Evolutionary conservation across 1,284 basidiomycete genomes (phyloP), one percentile per base, ranked within the genome.

Genomic region (Ceratobasidium theobromae): DNA sequence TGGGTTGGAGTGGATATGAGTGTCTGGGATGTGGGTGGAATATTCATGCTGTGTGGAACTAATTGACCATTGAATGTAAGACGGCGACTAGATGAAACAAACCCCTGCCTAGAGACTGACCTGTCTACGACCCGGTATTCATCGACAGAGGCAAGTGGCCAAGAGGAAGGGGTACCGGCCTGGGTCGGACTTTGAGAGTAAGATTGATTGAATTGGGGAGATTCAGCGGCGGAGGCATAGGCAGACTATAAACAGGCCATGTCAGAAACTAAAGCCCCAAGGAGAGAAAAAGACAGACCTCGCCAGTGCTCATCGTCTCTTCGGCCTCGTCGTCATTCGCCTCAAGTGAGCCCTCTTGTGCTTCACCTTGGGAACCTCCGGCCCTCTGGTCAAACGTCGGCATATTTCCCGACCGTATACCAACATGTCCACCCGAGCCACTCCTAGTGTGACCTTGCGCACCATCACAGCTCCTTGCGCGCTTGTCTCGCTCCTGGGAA

Each of bases 181-280:
- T 18, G 18, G 12, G 38, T 41, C n/a, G 53, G 53, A n/a, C 53
- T 54, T 16, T 38, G 16, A 18, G 53, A 30, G 30, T 4, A 28
- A 35, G n/a, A n/a, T 9, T n/a, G 53, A 23, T 16, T 40, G 18
- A 28, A 41, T 32, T 54, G n/a, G 18, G 57, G 45, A 14, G 57
- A 51, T n/a, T 62, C 57, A 32, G 46, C 46, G 16, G 57, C 57
- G 51, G 57, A 62, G n/a, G 57, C 57, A 40, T 62, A 62, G 25
- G n/a, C 35, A 5, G 57, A 62, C 57, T 62, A 28, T 21, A 40
- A 48, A 51, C 21, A 38, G 25, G 28, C 18, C 43, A 8, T 8
- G 28, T 43, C 8, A 41, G n/a, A 30, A 16, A 30, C 8, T 45
- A 9, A 38, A 27, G 25, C 30, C n/a, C 1, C n/a, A 41, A 27